Evolutionary conservation across 805 yeast species (phyloP).

Genomic region (Starmerella cellae): DNA sequence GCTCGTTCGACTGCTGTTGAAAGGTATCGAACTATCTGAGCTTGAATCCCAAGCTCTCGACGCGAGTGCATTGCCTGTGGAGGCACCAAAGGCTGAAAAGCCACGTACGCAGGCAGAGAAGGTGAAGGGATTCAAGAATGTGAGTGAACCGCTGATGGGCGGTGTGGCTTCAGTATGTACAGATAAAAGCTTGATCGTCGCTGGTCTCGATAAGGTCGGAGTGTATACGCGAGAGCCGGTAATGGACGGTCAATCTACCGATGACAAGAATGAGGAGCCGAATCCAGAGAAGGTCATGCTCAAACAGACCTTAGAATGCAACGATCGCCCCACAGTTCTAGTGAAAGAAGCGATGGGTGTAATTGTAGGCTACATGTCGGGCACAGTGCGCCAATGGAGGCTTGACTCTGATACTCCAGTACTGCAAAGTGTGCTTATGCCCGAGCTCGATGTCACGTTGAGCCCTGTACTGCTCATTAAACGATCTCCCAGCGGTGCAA

Average conservation of each 20-base stretch:
- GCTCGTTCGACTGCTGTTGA: slow-evolving; percentile 68
- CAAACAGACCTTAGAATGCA: not conserved
- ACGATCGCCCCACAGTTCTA: slow-evolving; percentile 6
- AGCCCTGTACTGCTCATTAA: slow-evolving; percentile 2
- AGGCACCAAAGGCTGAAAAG: not conserved
- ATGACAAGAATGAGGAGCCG: not conserved
- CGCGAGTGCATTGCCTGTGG: not conserved
- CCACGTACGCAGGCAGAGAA: not conserved
- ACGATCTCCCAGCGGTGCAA: slow-evolving; percentile 3
- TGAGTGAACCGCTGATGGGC: not conserved
- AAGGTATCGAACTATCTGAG: slow-evolving; percentile 68
- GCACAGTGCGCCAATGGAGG: slow-evolving; percentile 9
- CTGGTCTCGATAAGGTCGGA: too few species aligned
- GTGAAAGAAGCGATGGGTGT: slow-evolving; percentile 1
- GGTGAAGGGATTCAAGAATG: too few species aligned
- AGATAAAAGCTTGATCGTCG: not conserved
- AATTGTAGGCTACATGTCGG: slow-evolving; percentile 10
- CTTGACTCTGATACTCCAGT: not conserved
- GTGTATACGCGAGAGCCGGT: too few species aligned
- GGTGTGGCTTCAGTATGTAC: not conserved
- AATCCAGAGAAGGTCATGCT: too few species aligned
- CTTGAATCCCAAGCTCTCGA: slow-evolving; percentile 33
- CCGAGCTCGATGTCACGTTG: not conserved
- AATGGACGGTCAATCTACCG: not conserved
- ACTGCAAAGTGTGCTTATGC: slow-evolving; percentile 7